Evolutionary conservation across 1,139 yeast genomes (phyloP).

Genomic region (Diutina rugosa): DNA sequence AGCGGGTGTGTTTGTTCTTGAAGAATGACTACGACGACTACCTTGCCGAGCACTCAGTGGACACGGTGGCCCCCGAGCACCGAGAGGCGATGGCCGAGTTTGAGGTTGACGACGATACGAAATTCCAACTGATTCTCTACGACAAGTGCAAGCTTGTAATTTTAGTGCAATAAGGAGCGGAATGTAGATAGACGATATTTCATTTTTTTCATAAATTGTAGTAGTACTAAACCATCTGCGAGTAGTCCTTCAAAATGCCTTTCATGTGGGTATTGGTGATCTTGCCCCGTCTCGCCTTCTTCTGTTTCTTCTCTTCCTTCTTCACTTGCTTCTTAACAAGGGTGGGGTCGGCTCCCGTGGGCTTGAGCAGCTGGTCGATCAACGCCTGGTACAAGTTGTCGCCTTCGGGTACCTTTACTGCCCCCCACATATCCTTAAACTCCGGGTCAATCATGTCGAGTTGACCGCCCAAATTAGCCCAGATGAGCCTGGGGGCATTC

Average conservation of each 20-base stretch:
- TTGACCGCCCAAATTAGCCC: constrained; percentile 78
- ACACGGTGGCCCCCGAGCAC: constrained; percentile 8
- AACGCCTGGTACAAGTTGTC: constrained; percentile 70
- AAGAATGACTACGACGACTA: constrained; percentile 33
- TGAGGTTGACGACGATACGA: constrained; percentile 28
- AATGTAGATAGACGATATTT: not conserved
- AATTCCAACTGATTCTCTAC: constrained; percentile 28
- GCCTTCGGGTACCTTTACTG: constrained; percentile 66
- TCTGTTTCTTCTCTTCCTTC: constrained; percentile 60
- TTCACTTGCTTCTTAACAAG: constrained; percentile 58
- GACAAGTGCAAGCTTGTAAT: constrained; percentile 35
- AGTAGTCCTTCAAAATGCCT: constrained; percentile 84
- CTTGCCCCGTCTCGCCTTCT: constrained; percentile 86
- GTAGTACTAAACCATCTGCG: constrained; percentile 20
- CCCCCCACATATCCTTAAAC: constrained; percentile 70
- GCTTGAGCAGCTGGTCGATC: constrained; percentile 78
- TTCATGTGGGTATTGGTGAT: constrained; percentile 94
- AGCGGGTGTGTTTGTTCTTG: constrained; percentile 13
- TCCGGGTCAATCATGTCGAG: constrained; percentile 72
- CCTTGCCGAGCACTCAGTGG: constrained; percentile 16
- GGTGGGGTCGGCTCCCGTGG: constrained; percentile 96
- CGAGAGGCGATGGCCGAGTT: constrained; percentile 11
- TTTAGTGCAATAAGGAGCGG: constrained; percentile 5
- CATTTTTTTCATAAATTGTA: too few species aligned
- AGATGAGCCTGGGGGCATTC: constrained; percentile 75